phyloP scores from a whole-genome alignment of 257 asterid species.

The Solanum rostratum region DNA sequence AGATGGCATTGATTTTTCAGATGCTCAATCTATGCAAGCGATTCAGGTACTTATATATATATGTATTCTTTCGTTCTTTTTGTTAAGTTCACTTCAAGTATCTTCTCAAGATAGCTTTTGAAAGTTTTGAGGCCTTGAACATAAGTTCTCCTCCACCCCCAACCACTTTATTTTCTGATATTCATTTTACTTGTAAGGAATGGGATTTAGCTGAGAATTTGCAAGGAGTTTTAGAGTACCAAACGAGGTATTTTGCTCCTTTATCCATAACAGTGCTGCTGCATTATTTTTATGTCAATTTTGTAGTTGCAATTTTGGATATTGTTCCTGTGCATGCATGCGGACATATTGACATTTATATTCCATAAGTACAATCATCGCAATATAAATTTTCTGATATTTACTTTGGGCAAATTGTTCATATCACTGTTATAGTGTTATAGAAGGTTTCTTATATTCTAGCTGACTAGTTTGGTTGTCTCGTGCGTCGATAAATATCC shows the following conservation, averaged over 20 bases:
- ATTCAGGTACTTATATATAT: constrained; percentile 48
- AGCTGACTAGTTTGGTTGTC: background rate
- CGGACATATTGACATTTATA: background rate
- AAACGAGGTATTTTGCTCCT: constrained; percentile 55
- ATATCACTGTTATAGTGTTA: background rate
- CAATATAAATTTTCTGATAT: background rate
- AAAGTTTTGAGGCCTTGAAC: background rate
- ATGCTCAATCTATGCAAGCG: constrained; percentile 86
- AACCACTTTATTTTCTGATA: background rate
- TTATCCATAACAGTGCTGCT: background rate
- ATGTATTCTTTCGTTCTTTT: background rate
- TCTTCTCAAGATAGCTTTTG: constrained; percentile 1
- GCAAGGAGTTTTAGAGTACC: constrained; percentile 85
- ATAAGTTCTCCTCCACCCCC: background rate
- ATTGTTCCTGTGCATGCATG: background rate
- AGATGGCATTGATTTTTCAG: constrained; percentile 94
- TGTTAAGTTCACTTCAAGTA: background rate
- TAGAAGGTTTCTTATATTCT: background rate
- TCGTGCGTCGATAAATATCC: background rate
- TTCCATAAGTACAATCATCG: background rate
- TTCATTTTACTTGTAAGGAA: constrained; percentile 44
- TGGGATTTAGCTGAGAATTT: constrained; percentile 92
- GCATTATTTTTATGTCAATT: background rate
- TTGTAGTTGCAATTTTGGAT: background rate
- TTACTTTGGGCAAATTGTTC: background rate